A percentile compares a stretch with the other conserved stretches of the same genome.
Evolutionary conservation across 768 basidiomycete genomes (phyloP).

Genomic region (Antrodiella citrinella): DNA sequence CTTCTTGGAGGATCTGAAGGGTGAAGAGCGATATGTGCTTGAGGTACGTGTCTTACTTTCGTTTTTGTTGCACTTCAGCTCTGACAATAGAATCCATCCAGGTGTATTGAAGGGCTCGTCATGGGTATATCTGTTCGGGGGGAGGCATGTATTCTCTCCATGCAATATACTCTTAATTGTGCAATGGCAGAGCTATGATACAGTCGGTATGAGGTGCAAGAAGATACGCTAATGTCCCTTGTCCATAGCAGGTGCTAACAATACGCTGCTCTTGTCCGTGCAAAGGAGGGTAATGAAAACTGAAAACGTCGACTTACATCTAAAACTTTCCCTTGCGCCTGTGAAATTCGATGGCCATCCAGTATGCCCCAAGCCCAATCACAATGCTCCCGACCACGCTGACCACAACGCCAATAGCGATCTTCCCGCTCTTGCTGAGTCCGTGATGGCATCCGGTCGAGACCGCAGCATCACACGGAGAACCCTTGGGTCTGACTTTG

Average conservation of each 20-base stretch:
- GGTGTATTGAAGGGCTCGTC: neutral
- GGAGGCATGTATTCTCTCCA: neutral
- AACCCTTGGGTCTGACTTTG: constrained; percentile 51
- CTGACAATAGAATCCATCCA: neutral
- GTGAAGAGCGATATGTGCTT: constrained; percentile 94
- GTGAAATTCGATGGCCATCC: constrained; percentile 8
- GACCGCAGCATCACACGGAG: constrained; percentile 75
- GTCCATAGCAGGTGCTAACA: no score
- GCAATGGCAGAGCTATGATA: no score
- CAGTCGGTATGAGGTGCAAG: no score
- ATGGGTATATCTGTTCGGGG: no score
- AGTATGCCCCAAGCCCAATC: constrained; percentile 30
- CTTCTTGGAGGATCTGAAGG: constrained; percentile 85
- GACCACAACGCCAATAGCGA: constrained; percentile 65
- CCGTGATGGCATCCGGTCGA: constrained; percentile 35
- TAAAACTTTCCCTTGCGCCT: neutral
- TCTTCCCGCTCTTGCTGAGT: constrained; percentile 52
- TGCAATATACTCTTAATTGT: neutral
- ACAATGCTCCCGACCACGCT: constrained; percentile 54
- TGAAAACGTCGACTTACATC: neutral
- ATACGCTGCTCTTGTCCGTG: no score
- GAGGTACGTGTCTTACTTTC: constrained; percentile 69
- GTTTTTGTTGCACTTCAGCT: constrained; percentile 33
- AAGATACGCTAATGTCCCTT: no score
- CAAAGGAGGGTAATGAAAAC: no score